Conservation (phyloP, 192 early-diverging fungal genomes). For the Geranomyces michiganensis region DNA sequence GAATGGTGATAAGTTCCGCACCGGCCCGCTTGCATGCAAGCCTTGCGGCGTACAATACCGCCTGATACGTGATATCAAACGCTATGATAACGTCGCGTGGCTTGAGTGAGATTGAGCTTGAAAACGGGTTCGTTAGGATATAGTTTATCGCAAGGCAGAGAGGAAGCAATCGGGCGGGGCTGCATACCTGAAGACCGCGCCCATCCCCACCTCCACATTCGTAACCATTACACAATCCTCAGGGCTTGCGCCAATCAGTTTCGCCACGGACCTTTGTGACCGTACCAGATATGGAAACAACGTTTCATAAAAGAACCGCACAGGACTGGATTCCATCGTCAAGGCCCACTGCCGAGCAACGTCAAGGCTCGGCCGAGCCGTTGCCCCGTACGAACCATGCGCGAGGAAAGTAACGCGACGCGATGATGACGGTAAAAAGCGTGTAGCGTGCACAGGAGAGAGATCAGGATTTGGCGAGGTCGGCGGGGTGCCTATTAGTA, state of each 20-base stretch:
- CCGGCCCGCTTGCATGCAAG: constrained; percentile 6
- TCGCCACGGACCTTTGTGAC: constrained; percentile 25
- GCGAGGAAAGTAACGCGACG: constrained; percentile 37
- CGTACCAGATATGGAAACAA: constrained; percentile 40
- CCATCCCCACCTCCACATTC: constrained; percentile 47
- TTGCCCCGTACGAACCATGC: constrained; percentile 42
- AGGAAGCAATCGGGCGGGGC: too few relatives aligned
- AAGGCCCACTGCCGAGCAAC: constrained; percentile 24
- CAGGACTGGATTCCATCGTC: constrained; percentile 41
- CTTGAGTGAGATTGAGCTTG: constrained; percentile 7
- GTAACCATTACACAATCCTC: constrained; percentile 35
- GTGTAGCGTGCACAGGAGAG: background rate
- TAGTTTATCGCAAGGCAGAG: background rate
- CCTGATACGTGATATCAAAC: constrained; percentile 38
- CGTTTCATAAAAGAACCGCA: constrained; percentile 41
- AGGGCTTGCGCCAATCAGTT: constrained; percentile 26
- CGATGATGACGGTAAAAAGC: background rate
- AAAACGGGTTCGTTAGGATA: background rate
- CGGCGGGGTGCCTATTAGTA: background rate
- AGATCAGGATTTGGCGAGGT: background rate
- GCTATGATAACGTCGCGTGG: constrained; percentile 18
- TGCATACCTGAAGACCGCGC: constrained; percentile 32
- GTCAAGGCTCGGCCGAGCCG: constrained; percentile 7
- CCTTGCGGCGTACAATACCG: constrained; percentile 26
- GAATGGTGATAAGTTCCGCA: constrained; percentile 19